Evolutionary conservation across 176 grass and related monocot species (phyloP).

Genomic region (Bothriochloa decipiens): DNA sequence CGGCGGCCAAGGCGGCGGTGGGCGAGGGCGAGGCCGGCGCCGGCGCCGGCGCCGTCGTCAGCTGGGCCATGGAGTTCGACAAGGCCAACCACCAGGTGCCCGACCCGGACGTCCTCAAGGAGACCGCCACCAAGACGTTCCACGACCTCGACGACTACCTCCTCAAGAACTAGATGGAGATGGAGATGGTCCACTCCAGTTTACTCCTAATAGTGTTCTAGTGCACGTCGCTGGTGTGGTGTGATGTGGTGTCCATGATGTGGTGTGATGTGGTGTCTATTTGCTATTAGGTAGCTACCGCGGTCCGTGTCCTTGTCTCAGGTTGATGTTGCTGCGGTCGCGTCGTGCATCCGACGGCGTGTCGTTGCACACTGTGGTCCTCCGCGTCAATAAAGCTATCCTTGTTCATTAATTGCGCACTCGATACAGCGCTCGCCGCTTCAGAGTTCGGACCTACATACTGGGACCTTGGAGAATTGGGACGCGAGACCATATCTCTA

Average conservation of each 20-base stretch:
- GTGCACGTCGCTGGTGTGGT: background rate
- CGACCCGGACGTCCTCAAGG: conserved; percentile 70
- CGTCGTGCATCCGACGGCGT: background rate
- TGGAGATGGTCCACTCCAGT: background rate
- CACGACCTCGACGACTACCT: conserved; percentile 83
- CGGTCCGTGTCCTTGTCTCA: background rate
- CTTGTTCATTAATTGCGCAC: background rate
- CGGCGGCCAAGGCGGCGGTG: background rate
- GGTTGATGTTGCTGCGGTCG: background rate
- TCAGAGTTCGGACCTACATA: no score
- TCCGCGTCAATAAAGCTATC: background rate
- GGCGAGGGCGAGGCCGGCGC: conserved; percentile 8
- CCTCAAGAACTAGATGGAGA: conserved; percentile 52
- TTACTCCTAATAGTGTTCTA: background rate
- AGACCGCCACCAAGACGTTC: conserved; percentile 71
- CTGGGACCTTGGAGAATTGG: no score
- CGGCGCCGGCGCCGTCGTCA: conserved; percentile 48
- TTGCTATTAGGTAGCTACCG: background rate
- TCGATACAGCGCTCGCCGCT: no score
- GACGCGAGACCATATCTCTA: no score
- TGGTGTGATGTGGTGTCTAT: background rate
- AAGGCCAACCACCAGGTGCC: conserved; percentile 72
- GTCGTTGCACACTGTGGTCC: background rate
- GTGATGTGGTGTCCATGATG: background rate
- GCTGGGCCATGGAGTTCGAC: conserved; percentile 68